Conservation (phyloP, 768 basidiomycete genomes). For the Boletus sp. region DNA sequence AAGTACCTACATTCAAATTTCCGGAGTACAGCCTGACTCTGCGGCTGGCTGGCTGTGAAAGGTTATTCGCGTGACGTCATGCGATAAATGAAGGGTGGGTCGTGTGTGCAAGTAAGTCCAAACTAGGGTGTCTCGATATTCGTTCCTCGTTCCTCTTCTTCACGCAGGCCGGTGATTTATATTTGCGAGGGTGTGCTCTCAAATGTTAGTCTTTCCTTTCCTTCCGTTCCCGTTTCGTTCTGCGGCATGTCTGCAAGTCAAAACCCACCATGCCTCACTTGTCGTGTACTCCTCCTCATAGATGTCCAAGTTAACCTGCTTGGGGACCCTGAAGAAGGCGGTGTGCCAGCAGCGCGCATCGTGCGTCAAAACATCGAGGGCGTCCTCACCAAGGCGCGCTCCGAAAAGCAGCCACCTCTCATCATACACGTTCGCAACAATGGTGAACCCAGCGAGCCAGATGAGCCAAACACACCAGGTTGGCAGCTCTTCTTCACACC, state of each 20-base stretch:
- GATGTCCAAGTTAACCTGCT: slow-evolving; percentile 57
- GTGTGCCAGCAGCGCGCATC: slow-evolving; percentile 46
- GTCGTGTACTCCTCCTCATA: slow-evolving; percentile 56
- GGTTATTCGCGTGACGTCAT: slow-evolving; percentile 26
- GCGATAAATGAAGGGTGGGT: slow-evolving; percentile 1
- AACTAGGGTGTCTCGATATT: background rate
- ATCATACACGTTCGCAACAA: slow-evolving; percentile 70
- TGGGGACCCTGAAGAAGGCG: slow-evolving; percentile 45
- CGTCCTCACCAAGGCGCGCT: slow-evolving; percentile 52
- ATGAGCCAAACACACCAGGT: slow-evolving; percentile 53
- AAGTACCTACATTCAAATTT: background rate
- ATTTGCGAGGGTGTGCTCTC: slow-evolving; percentile 1
- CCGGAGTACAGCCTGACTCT: background rate
- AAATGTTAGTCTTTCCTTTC: background rate
- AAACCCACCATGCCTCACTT: slow-evolving; percentile 15
- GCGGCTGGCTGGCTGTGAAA: background rate
- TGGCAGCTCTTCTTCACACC: slow-evolving; percentile 63
- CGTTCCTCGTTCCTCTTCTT: background rate
- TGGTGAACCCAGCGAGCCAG: slow-evolving; percentile 59
- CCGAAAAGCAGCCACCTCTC: slow-evolving; percentile 45
- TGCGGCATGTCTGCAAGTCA: slow-evolving; percentile 24
- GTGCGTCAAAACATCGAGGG: slow-evolving; percentile 48
- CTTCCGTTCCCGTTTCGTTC: background rate
- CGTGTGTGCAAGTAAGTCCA: slow-evolving; percentile 8
- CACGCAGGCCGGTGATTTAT: slow-evolving; percentile 13